phyloP scores from a whole-genome alignment of 768 basidiomycete genomes.

The Trametopsis cervina region DNA sequence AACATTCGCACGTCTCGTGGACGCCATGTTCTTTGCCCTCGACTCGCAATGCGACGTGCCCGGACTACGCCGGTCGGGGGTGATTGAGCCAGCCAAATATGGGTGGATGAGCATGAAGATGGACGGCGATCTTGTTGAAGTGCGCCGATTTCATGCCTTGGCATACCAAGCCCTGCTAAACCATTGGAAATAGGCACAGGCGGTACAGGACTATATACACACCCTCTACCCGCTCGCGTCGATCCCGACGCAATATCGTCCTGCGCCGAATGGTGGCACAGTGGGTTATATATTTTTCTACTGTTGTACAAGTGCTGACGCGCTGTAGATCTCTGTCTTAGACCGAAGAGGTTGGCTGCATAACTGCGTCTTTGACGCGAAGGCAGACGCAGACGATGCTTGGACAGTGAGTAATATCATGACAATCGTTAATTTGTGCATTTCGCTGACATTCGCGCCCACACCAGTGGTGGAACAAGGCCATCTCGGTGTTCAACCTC shows the following conservation, averaged over 20 bases:
- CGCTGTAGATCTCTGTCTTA: not conserved
- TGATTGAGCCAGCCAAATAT: constrained; percentile 7
- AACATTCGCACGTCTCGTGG: not conserved
- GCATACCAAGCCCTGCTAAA: not conserved
- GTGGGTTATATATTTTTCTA: too few species aligned
- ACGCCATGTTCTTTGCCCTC: constrained; percentile 2
- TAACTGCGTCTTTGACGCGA: constrained; percentile 1
- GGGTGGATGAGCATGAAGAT: constrained; percentile 2
- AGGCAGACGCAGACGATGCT: not conserved
- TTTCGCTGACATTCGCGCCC: not conserved
- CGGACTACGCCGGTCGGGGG: constrained; percentile 1
- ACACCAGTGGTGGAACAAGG: not conserved
- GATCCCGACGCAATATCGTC: not conserved
- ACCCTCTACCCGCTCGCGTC: not conserved
- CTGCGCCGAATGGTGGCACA: too few species aligned
- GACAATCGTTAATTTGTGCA: too few species aligned
- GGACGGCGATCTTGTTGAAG: not conserved
- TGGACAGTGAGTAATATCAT: not conserved
- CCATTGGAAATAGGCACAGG: not conserved
- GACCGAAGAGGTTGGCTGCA: constrained; percentile 7
- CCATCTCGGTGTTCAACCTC: not conserved
- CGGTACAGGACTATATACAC: not conserved
- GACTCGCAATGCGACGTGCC: constrained; percentile 4
- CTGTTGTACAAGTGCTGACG: too few species aligned
- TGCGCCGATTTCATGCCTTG: not conserved